Evolutionary conservation across 73 alveolate genomes (phyloP).

Genomic region (Paramecium pentaurelia): DNA sequence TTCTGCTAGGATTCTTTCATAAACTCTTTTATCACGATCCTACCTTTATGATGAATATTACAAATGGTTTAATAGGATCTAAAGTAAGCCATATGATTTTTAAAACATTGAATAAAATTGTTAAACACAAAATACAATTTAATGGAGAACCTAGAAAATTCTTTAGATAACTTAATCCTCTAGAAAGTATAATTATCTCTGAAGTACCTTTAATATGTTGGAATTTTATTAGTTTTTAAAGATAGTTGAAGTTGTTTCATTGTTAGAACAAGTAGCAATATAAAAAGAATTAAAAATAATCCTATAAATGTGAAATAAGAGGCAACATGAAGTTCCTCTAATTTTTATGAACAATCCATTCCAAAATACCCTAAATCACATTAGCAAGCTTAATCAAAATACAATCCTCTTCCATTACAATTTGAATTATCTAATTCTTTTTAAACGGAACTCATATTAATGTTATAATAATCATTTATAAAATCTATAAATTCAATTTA

Average conservation of each 20-base stretch:
- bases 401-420: background rate
- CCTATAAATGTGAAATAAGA: background rate
- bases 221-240: background rate
- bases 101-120: background rate
- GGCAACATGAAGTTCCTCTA: background rate
- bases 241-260: background rate
- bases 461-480: constrained; percentile 34
- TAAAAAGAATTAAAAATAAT: background rate
- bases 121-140: background rate
- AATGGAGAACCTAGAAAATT: background rate
- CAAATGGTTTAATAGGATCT: constrained; percentile 22
- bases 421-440: background rate
- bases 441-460: constrained; percentile 13
- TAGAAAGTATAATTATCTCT: background rate
- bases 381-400: background rate
- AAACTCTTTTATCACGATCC: background rate
- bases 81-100: background rate
- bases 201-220: background rate
- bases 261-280: background rate
- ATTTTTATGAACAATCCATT: background rate
- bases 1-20: constrained; percentile 30
- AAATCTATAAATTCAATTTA: background rate
- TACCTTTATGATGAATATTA: background rate
- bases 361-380: constrained; percentile 46
- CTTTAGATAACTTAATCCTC: background rate